A percentile compares a stretch with the other conserved stretches of the same genome.
Conservation (phyloP, 441 rosid species). For the Pelargonium citronellum region DNA sequence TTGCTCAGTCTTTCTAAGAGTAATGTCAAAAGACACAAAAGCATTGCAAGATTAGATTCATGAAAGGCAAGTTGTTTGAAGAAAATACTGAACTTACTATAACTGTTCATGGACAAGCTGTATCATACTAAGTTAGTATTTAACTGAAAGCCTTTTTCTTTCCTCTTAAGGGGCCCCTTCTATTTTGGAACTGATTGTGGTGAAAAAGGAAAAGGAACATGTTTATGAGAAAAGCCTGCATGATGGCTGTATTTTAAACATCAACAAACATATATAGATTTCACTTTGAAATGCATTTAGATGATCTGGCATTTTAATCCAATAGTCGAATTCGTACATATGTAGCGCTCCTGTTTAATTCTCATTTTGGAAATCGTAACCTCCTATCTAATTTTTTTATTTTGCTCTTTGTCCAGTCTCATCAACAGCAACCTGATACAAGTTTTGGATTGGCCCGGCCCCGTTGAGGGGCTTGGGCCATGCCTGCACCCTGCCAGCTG, state of each 20-base stretch:
- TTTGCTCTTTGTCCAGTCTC: constrained; percentile 34
- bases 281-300: neutral
- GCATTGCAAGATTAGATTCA: too few species aligned
- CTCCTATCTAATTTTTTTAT: neutral
- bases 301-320: neutral
- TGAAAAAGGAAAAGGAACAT: neutral
- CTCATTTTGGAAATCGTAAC: neutral
- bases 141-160: neutral
- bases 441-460: constrained; percentile 92
- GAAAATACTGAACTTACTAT: too few species aligned
- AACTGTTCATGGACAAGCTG: too few species aligned
- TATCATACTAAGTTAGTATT: too few species aligned
- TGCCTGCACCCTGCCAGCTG: constrained; percentile 79
- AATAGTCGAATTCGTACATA: neutral
- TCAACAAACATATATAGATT: neutral
- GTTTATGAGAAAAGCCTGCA: neutral
- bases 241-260: neutral
- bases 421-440: constrained; percentile 66
- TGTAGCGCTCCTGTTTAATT: neutral
- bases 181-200: neutral
- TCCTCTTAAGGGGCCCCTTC: neutral
- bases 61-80: too few species aligned
- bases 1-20: too few species aligned
- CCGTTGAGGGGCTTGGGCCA: constrained; percentile 92
- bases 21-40: too few species aligned